phyloP scores from a whole-genome alignment of 768 basidiomycete genomes.

The Cystofilobasidium macerans region DNA sequence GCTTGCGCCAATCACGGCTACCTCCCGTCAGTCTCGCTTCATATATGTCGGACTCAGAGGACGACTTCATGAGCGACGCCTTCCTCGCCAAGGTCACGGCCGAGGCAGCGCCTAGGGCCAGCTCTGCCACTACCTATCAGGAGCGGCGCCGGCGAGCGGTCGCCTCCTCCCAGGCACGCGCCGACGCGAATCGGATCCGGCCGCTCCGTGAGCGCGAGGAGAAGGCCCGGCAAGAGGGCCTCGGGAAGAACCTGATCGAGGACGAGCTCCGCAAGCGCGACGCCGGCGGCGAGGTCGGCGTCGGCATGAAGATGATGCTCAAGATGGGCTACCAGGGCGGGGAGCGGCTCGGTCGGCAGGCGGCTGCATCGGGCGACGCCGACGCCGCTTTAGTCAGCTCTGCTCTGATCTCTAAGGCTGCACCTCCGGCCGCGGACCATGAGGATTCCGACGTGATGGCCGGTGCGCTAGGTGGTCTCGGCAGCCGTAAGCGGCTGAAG shows the following conservation, averaged over 20 bases:
- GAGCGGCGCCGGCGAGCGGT: slow-evolving; percentile 59
- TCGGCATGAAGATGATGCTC: slow-evolving; percentile 80
- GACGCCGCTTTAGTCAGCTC: not conserved
- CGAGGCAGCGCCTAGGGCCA: slow-evolving; percentile 30
- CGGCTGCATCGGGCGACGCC: slow-evolving; percentile 1
- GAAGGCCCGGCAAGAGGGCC: slow-evolving; percentile 64
- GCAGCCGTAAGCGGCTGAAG: slow-evolving; percentile 9
- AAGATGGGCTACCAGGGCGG: slow-evolving; percentile 89
- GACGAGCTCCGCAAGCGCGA: slow-evolving; percentile 57
- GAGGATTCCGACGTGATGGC: not conserved
- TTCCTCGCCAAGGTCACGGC: slow-evolving; percentile 48
- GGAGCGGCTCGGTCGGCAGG: slow-evolving; percentile 39
- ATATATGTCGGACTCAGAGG: not conserved
- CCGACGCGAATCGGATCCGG: slow-evolving; percentile 58
- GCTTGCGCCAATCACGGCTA: no score
- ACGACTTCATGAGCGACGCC: slow-evolving; percentile 66
- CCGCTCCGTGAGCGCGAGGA: slow-evolving; percentile 46
- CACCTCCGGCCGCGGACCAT: not conserved
- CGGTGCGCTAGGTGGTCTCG: not conserved
- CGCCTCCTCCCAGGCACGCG: slow-evolving; percentile 50
- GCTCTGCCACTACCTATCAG: slow-evolving; percentile 49
- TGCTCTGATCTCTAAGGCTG: not conserved
- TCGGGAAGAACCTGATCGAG: slow-evolving; percentile 64
- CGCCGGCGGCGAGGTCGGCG: slow-evolving; percentile 43
- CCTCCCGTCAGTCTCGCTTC: not conserved